Evolutionary conservation across 208 protist genomes (phyloP), one percentile per base, ranked within the genome.

Genomic region (Acanthamoeba triangularis): DNA sequence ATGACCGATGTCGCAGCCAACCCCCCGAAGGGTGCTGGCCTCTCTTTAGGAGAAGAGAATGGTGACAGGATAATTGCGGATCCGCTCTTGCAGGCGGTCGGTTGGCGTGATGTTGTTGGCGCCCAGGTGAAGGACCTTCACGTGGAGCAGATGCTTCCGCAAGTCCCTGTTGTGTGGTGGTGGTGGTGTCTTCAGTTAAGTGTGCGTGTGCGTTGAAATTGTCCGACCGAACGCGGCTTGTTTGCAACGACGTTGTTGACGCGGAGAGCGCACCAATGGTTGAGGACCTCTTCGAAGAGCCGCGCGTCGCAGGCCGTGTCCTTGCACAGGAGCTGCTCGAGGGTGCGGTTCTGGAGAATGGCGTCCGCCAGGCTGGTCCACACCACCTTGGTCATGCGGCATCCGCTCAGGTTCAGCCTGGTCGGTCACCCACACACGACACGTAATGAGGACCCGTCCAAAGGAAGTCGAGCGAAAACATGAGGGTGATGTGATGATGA

Each of bases 311-410:
- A 87, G 78, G 47, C n/a, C 10, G 78, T 87, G 78, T 87, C 78
- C 20, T 30, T 16, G 47, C 47, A 49, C 49, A 35, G 25, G 41
- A 87, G 41, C 41, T 10, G 47, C 49, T 59, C 47, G 20, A 87
- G 41, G 18, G 78, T 87, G 49, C 78, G 78, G 78, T 87, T 87
- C 49, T 87, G 78, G 20, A 87, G 78, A 13, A 87, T 28, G 20
- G 41, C 49, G 6, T 87, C 78, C 25, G 47, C 78, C 20, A 87
- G 49, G 49, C 47, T 59, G 28, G 49, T 59, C 78, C 78, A 87
- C 30, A n/a, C 41, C 28, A 30, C n/a, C 49, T 49, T 44, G 11
- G 11, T 14, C 78, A 87, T 16, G 1, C n/a, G 11, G 78, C 78
- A 87, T 1, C 49, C 78, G 78, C 78, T 87, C 20, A 87, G 23